Base-by-base conservation (phyloP, 2,329 filamentous ascomycete species). In the Claviceps sp. region DNA sequence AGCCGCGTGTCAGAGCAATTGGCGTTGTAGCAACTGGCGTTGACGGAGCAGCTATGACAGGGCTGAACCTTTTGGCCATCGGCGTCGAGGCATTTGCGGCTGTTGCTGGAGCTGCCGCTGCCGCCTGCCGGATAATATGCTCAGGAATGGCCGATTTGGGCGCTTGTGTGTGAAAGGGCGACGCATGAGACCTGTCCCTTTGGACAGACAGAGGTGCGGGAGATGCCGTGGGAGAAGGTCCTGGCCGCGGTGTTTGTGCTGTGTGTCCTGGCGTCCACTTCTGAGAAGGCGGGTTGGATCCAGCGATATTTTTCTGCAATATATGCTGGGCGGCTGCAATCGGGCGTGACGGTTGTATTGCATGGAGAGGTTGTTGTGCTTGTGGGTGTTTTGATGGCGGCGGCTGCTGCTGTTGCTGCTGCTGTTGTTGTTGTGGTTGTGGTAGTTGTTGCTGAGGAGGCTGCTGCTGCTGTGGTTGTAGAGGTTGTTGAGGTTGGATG, bases 91-190 rank as follows among this genome's bases (percentile, higher is more conserved):
- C 44, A 14, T 48, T 52, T 26, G 46, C 30, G 22, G 50, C 30
- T n/a, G 52, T 34, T 8, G 61, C 61, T 22, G 67, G 57, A 14
- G 64, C 51, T 24, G 50, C 42, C 3, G 60, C 61, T 30, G 67
- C 58, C 17, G 64, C 64, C 53, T 70, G 68, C n/a, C 69, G 64
- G 52, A 68, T 68, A 44, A 72, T 66, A 54, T 69, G 68, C 41
- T 70, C 66, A n/a, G 69, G 67, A 39, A 71, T 66, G 4, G 68
- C 65, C 40, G 68, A 67, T 43, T 63, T 61, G 7, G 65, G 64
- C 6, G 59, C 60, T 50, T 70, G 67, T 17, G 59, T 57, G 39
- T 57, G 57, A 50, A 67, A 64, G 2, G 67, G 60, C 11, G 61
- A 60, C 4, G 55, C 41, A 44, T 62, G 58, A 8, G 53, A 48